Conservation (phyloP, 768 basidiomycete genomes). For the Pholiota microspora region DNA sequence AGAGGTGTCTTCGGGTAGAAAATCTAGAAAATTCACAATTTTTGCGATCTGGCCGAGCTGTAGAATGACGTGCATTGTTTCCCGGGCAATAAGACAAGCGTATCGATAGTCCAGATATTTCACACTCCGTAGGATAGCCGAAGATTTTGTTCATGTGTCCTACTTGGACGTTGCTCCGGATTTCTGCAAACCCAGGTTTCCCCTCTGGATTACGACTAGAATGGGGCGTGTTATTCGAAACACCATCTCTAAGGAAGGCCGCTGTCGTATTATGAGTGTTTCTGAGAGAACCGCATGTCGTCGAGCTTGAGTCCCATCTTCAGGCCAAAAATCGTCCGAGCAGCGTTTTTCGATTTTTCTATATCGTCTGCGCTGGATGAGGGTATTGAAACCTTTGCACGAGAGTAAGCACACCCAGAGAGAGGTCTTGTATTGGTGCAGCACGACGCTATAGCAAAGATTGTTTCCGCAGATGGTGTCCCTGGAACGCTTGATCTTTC, state of each 20-base stretch:
- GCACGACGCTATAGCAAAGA: slow-evolving; percentile 60
- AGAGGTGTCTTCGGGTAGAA: no score
- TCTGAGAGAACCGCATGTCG: no score
- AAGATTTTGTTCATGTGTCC: no score
- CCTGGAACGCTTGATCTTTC: background rate
- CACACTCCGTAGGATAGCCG: no score
- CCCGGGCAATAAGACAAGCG: no score
- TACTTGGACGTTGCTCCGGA: slow-evolving; percentile 2
- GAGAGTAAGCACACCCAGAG: slow-evolving; percentile 48
- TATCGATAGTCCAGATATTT: no score
- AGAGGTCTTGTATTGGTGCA: slow-evolving; percentile 71
- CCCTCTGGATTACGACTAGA: slow-evolving; percentile 65
- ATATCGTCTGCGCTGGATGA: slow-evolving; percentile 61
- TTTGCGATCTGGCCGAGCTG: no score
- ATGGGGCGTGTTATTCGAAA: slow-evolving; percentile 63
- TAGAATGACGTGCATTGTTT: no score
- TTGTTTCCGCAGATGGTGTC: slow-evolving; percentile 31
- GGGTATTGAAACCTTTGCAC: slow-evolving; percentile 53
- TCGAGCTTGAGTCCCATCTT: no score
- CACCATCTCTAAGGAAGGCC: slow-evolving; percentile 29
- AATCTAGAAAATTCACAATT: no score
- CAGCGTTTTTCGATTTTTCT: slow-evolving; percentile 72
- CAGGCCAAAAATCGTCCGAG: slow-evolving; percentile 55
- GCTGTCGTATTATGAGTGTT: no score
- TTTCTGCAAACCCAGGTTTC: slow-evolving; percentile 62